Conservation (phyloP, 2,329 filamentous ascomycete genomes). For the Aureobasidium uvarum region DNA sequence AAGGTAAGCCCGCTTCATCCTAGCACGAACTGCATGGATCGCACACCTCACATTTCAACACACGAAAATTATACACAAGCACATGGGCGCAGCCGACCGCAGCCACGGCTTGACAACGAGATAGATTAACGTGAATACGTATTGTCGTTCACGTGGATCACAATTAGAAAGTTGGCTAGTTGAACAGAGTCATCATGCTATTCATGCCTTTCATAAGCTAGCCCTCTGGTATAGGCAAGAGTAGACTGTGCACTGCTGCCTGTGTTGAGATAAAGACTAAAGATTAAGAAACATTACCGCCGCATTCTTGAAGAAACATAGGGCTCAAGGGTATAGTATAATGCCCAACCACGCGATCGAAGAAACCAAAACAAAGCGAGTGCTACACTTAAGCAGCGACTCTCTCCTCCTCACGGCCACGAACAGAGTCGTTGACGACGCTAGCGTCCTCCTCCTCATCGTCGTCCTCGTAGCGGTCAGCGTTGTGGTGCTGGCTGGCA, state of each 20-base stretch:
- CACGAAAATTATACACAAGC: too few species aligned
- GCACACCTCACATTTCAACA: too few species aligned
- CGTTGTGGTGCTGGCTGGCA: conserved; percentile 63
- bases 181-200: conserved; percentile 8
- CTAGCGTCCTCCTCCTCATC: conserved; percentile 61
- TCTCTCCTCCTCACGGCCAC: conserved; percentile 47
- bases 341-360: conserved; percentile 22
- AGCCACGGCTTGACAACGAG: background rate
- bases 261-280: conserved; percentile 7
- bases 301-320: conserved; percentile 14
- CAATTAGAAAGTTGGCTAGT: background rate
- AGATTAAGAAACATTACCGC: conserved; percentile 25
- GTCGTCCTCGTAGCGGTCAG: conserved; percentile 61
- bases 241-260: conserved; percentile 16
- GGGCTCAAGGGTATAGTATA: conserved; percentile 22
- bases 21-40: too few species aligned
- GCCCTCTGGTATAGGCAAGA: background rate
- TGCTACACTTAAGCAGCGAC: conserved; percentile 14
- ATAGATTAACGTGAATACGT: background rate
- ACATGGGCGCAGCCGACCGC: too few species aligned
- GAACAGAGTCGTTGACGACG: conserved; percentile 42
- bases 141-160: background rate
- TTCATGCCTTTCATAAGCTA: conserved; percentile 13
- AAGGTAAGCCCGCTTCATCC: too few species aligned
- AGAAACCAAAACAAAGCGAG: conserved; percentile 16